Evolutionary conservation across 2,329 filamentous ascomycete species (phyloP), one percentile per base, ranked within the genome.

Genomic region (Magnaporthiopsis incrustans): DNA sequence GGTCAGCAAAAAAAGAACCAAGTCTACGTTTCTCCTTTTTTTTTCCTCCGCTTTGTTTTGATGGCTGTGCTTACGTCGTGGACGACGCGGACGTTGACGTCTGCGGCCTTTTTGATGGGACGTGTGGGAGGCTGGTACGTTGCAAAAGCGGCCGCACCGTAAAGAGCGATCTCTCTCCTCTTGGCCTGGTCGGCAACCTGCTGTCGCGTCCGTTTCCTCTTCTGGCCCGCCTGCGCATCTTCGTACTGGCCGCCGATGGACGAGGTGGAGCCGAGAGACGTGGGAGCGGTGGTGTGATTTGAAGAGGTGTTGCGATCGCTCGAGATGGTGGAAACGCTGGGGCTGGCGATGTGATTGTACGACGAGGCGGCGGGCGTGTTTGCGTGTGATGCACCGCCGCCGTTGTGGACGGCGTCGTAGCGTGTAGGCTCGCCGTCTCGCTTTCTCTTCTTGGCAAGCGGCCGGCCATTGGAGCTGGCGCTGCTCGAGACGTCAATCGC

Each of bases 101-200:
- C 90, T 70, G 89, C 87, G 26, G 93, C 91, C 80, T 99, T 98
- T 79, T 95, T 92, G 4, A 91, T 89, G 4, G 94, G 94, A 68
- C 91, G 89, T 0, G 91, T 88, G 8, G 94, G 95, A 58, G 95
- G 93, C 62, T 92, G 85, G 73, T 98, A 98, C 68, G 85, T 89
- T 68, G 87, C 82, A 72, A 88, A 91, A 26, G 89, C 86, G 10
- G 62, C 62, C 73, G 93, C 89, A 30, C 85, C 85, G 56, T 87
- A 81, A 30, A 82, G 82, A 70, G 92, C 89, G 59, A 89, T 78
- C 71, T 95, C 90, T 70, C 89, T 85, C 69, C 89, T 83, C 74
- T 92, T 94, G 64, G 90, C 88, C 74, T 96, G 91, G 73, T 92
- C 91, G 71, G 91, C 89, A 64, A 88, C 83, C 68, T 93, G 90